Base-by-base conservation (phyloP, 768 basidiomycete species). In the Trametes cingulata region DNA sequence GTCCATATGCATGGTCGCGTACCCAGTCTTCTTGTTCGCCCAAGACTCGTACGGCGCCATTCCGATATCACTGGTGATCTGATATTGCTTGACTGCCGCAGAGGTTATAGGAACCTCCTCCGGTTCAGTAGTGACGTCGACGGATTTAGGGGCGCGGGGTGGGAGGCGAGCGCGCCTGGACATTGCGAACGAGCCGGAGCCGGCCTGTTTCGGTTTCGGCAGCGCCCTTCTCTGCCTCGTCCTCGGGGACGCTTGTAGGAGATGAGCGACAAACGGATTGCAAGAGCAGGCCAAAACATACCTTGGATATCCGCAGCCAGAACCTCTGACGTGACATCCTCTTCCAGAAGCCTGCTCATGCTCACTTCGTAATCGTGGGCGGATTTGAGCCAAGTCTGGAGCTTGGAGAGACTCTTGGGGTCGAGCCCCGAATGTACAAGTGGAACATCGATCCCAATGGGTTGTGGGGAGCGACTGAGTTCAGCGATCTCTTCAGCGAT, bases 381-480 rank as follows among this genome's bases (percentile, higher is more conserved):
- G 24, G 69, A 73, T 60, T 72, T 74, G 57, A 75, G 60, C 74
- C 73, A 75, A 66, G 70, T 65, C 62, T 70, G 65, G 25, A 76
- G 64, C 33, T 68, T 65, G 19, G 70, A 67, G 7, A 72, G 63
- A 6, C 69, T 73, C 60, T 67, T 67, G 39, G 72, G 69, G 36
- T 72, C 72, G 46, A 76, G 71, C 42, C 73, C 74, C 0, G 71
- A 67, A 58, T 72, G 70, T 35, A 72, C 65, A 25, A 77, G 69
- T 1, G 75, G 70, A 29, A 64, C 66, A 63, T 74, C 72, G 46
- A 66, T 68, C 12, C 69, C 66, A 29, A 76, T 39, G 15, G 68
- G 53, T 17, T 65, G 65, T 4, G 58, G 58, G 37, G 72, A 66
- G 56, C 72, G 72, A 60, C 70, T 70, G 29, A 77, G 60, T 41